Base-by-base conservation (phyloP, 208 protist genomes). In the Willaertia magna region DNA sequence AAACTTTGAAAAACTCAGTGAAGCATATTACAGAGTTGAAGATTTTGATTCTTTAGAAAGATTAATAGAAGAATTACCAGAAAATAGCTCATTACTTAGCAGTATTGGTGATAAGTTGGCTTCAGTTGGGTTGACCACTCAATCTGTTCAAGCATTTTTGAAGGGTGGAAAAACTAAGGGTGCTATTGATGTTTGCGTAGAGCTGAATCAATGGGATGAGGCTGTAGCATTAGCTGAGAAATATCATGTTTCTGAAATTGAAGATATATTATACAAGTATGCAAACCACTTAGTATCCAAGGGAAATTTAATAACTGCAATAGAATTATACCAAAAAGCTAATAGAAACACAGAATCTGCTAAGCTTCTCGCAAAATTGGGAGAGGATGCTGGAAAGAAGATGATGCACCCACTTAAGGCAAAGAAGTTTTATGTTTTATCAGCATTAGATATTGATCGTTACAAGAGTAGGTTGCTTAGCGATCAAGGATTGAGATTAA, bases 321-420 rank as follows among this genome's bases (percentile, higher is more conserved):
- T 99, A 85, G 96, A 98, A 91, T 91, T 99, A 39, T 98, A 96
- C 91, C 93, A 95, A 88, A 98, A 98, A 90, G 97, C 96, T 1
- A 92, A 94, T 42, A 93, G 93, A 47, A 93, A 97, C 90, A 90
- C 94, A 52, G 95, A 98, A 86, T 93, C 95, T 20, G 97, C 96
- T 43, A 94, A 93, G 89, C 90, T 98, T 74, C 92, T 98, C 48
- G 88, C 92, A n/a, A 86, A 95, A 88, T 89, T 96, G 39, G 93
- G 90, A 40, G 92, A 94, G 85, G 90, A 90, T 18, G 93, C 91
- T 14, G 92, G 92, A 34, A 78, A 89, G 67, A 92, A n/a, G 3
- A 87, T 93, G 30, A 44, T 67, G 4, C 92, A 96, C 75, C 92
- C 93, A 30, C 89, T 97, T 18, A 89, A 92, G 55, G 95, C 95